Evolutionary conservation across 805 yeast genomes (phyloP).

Genomic region (Candida mattraensis): DNA sequence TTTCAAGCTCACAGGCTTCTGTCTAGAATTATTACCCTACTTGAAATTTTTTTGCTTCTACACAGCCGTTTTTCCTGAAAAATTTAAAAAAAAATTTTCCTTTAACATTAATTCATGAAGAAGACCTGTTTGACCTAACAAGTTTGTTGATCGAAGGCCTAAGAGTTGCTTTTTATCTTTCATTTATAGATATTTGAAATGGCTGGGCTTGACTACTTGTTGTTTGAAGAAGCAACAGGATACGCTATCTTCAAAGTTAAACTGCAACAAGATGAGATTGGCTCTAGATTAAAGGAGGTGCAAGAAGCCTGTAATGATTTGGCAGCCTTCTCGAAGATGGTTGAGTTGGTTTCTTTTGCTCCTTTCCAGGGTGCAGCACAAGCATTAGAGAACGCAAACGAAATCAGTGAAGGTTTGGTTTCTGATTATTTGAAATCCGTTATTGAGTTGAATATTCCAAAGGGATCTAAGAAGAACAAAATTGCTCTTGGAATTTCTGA

Average conservation of each 20-base stretch:
- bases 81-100: conserved; percentile 11
- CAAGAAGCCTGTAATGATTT: conserved; percentile 88
- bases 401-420: conserved; percentile 94
- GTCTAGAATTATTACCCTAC: conserved; percentile 10
- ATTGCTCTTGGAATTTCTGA: conserved; percentile 86
- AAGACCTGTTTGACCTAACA: not conserved
- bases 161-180: conserved; percentile 5
- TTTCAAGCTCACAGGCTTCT: too few relatives aligned
- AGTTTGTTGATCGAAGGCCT: conserved; percentile 7
- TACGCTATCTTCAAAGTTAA: conserved; percentile 94
- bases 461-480: conserved; percentile 64
- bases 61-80: too few relatives aligned
- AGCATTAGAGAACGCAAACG: conserved; percentile 97
- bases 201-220: conserved; percentile 85
- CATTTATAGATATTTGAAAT: conserved; percentile 25
- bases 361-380: conserved; percentile 99
- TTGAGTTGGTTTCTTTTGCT: conserved; percentile 91
- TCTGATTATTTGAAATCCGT: conserved; percentile 88
- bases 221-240: conserved; percentile 98
- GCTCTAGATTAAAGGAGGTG: conserved; percentile 89
- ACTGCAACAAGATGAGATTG: conserved; percentile 91
- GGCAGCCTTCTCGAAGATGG: conserved; percentile 83
- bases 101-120: conserved; percentile 6
- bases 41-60: conserved; percentile 4
- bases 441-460: conserved; percentile 88